Conservation (phyloP, 2,329 filamentous ascomycete genomes). For the Fusarium subglutinans region DNA sequence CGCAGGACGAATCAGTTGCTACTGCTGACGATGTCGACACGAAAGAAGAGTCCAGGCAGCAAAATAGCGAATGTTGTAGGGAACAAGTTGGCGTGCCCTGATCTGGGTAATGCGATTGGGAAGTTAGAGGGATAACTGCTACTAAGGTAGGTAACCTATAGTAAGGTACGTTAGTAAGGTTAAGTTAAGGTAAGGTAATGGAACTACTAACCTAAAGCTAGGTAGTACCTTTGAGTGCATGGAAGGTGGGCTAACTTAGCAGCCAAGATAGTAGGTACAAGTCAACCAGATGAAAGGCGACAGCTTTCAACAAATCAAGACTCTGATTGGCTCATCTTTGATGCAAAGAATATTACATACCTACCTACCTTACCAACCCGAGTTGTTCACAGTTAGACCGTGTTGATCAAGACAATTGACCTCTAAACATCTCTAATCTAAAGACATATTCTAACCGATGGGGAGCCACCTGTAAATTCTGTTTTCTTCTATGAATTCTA, state of each 20-base stretch:
- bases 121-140: neutral
- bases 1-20: neutral
- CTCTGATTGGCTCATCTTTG: conserved; percentile 32
- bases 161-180: neutral
- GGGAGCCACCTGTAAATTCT: neutral
- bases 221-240: neutral
- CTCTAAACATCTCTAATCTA: neutral
- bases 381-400: neutral
- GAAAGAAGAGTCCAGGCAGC: conserved; percentile 10
- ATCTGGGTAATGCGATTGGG: conserved; percentile 17
- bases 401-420: neutral
- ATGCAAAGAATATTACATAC: neutral
- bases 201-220: neutral
- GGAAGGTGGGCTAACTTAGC: neutral
- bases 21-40: neutral
- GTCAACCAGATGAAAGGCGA: conserved; percentile 24
- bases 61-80: conserved; percentile 6
- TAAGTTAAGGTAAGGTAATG: neutral
- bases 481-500: neutral
- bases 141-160: neutral
- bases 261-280: neutral
- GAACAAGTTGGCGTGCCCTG: neutral
- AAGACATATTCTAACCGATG: too few relatives aligned
- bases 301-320: conserved; percentile 30
- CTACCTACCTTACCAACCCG: neutral